Percentiles rank a stretch among this genome's conserved stretches.
Evolutionary conservation across 1,284 basidiomycete species (phyloP).

Genomic region (Moesziomyces globuligerus): DNA sequence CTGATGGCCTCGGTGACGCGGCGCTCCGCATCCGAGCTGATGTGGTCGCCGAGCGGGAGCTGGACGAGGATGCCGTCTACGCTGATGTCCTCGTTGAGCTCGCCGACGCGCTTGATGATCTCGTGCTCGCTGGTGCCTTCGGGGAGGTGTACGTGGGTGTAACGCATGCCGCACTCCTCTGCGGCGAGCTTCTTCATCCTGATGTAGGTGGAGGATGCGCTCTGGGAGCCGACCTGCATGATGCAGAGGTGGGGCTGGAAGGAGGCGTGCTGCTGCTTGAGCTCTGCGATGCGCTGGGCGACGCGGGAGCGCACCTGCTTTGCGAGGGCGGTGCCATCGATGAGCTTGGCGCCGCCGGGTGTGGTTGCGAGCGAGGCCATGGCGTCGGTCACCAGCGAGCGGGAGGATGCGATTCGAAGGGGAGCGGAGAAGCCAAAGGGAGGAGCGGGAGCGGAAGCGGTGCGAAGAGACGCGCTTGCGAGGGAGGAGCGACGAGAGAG

Average conservation of each 20-base stretch:
- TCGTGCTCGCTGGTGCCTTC: slow-evolving; percentile 79
- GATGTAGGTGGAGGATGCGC: slow-evolving; percentile 91
- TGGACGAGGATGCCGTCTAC: slow-evolving; percentile 95
- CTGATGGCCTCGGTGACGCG: slow-evolving; percentile 92
- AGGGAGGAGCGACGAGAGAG: not conserved
- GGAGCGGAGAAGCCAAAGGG: not conserved
- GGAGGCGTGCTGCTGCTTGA: slow-evolving; percentile 74
- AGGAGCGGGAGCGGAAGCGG: slow-evolving; percentile 7
- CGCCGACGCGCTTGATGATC: slow-evolving; percentile 80
- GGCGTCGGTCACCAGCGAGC: slow-evolving; percentile 37
- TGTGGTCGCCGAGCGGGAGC: slow-evolving; percentile 89
- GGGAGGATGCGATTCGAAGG: slow-evolving; percentile 5
- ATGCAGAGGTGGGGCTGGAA: slow-evolving; percentile 92
- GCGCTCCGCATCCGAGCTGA: slow-evolving; percentile 85
- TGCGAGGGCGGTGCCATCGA: slow-evolving; percentile 88
- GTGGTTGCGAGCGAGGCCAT: slow-evolving; percentile 51
- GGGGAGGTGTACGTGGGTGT: slow-evolving; percentile 79
- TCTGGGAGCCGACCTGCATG: slow-evolving; percentile 89
- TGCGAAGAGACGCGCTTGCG: not conserved
- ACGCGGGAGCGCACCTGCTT: slow-evolving; percentile 73
- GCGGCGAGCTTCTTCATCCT: slow-evolving; percentile 98
- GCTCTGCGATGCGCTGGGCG: slow-evolving; percentile 48
- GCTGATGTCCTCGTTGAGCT: slow-evolving; percentile 83
- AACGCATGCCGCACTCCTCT: slow-evolving; percentile 90
- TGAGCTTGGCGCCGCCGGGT: slow-evolving; percentile 71